A percentile compares a stretch with the other conserved stretches of the same genome.
Conservation (phyloP, 768 basidiomycete species). For the Xerocomellus chrysenteron region DNA sequence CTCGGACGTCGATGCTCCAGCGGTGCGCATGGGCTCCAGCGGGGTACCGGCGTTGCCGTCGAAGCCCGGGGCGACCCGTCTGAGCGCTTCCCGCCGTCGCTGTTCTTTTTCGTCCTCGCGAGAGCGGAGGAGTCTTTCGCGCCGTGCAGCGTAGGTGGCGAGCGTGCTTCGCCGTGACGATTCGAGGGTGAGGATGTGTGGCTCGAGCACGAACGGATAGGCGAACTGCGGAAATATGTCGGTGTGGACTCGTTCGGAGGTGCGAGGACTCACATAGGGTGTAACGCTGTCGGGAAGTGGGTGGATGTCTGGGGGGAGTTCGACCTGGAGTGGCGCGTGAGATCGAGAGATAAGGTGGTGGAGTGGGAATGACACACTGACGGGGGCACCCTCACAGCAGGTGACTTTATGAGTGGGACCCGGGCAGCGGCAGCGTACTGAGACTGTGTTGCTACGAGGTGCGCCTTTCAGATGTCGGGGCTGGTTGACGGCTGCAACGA, state of each 20-base stretch:
- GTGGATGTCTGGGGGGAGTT: slow-evolving; percentile 88
- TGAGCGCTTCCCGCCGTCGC: slow-evolving; percentile 60
- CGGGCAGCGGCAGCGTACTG: slow-evolving; percentile 76
- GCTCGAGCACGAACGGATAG: slow-evolving; percentile 93
- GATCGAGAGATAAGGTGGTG: not conserved
- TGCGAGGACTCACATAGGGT: slow-evolving; percentile 64
- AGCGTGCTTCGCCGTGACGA: slow-evolving; percentile 68
- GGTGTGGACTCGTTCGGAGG: not conserved
- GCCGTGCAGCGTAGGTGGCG: slow-evolving; percentile 60
- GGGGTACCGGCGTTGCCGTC: slow-evolving; percentile 56
- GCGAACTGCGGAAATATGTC: slow-evolving; percentile 63
- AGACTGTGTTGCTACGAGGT: slow-evolving; percentile 38
- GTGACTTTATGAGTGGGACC: slow-evolving; percentile 90
- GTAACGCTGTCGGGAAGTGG: slow-evolving; percentile 89
- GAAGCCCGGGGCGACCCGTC: slow-evolving; percentile 82
- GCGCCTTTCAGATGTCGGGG: not conserved
- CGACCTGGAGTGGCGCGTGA: slow-evolving; percentile 54
- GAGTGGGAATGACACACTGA: slow-evolving; percentile 47
- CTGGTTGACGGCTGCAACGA: not conserved
- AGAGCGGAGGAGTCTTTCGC: slow-evolving; percentile 67
- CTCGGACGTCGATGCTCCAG: slow-evolving; percentile 10
- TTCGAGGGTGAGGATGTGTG: slow-evolving; percentile 75
- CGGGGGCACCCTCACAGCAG: slow-evolving; percentile 81
- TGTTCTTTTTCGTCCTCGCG: slow-evolving; percentile 79
- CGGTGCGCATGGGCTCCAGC: slow-evolving; percentile 34